These are phyloP conservation scores for Aspergillus spinulosporus DNA, from an alignment of 2,329 filamentous ascomycete species.

Conservation along the genomic window DNA sequence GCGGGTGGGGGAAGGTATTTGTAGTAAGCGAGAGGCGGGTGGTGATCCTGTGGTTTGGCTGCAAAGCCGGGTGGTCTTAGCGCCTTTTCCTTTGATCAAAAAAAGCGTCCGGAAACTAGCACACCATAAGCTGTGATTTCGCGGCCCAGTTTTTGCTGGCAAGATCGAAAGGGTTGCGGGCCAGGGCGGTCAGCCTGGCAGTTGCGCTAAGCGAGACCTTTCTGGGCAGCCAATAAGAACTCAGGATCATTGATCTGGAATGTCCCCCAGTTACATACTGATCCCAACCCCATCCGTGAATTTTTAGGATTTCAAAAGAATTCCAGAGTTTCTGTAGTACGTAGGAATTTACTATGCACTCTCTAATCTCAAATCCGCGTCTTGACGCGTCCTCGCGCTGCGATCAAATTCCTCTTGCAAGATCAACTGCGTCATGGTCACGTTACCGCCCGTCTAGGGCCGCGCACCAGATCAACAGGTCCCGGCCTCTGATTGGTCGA, in stretches of 20 bases:
- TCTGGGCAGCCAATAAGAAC: constrained; percentile 34
- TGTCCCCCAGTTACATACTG: constrained; percentile 31
- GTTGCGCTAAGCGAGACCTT: constrained; percentile 37
- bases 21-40: constrained; percentile 36
- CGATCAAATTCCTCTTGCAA: constrained; percentile 30
- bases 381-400: constrained; percentile 20
- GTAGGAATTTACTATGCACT: constrained; percentile 21
- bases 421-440: constrained; percentile 30
- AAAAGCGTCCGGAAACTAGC: constrained; percentile 36
- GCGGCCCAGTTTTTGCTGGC: constrained; percentile 28
- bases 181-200: constrained; percentile 21
- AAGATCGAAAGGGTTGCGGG: constrained; percentile 26
- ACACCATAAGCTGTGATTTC: constrained; percentile 36
- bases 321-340: constrained; percentile 12
- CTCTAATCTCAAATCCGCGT: constrained; percentile 22
- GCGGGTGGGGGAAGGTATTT: constrained; percentile 46
- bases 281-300: constrained; percentile 35
- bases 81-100: constrained; percentile 33
- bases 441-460: constrained; percentile 32
- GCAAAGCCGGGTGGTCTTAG: constrained; percentile 29
- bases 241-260: constrained; percentile 41
- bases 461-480: constrained; percentile 25
- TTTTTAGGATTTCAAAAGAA: constrained; percentile 20
- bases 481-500: constrained; percentile 39
- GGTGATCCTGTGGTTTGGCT: constrained; percentile 38